phyloP scores from a whole-genome alignment of 257 asterid species.

The Solanum megistacrolobum region DNA sequence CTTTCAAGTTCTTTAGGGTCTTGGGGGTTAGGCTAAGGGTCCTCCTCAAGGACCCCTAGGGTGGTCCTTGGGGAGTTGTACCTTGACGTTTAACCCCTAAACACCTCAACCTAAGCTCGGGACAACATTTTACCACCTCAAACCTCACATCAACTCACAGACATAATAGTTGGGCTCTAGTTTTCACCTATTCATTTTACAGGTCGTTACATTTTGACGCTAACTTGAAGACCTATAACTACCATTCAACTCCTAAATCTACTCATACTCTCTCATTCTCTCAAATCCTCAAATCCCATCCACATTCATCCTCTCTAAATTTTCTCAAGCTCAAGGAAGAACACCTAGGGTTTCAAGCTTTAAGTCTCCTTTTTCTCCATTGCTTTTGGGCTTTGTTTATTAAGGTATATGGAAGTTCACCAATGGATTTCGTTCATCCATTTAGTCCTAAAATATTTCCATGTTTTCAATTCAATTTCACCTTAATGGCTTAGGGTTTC shows the following conservation, averaged over 20 bases:
- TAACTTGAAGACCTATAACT: background rate
- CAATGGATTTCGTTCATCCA: background rate
- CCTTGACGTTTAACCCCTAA: no score
- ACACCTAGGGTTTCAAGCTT: background rate
- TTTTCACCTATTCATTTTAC: no score
- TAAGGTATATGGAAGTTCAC: background rate
- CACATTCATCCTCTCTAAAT: background rate
- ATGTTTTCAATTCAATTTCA: background rate
- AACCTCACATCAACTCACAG: no score
- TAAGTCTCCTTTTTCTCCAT: background rate
- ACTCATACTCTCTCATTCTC: background rate
- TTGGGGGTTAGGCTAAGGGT: no score
- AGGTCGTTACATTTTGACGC: no score
- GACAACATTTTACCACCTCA: no score
- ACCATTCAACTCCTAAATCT: background rate
- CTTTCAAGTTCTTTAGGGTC: no score
- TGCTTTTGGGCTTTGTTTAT: background rate
- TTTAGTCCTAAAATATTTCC: background rate
- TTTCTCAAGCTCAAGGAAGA: background rate
- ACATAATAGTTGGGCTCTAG: no score
- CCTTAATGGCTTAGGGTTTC: background rate
- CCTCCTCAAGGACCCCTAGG: no score
- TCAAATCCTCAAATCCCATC: background rate
- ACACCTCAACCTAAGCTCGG: no score
- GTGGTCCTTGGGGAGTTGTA: no score